Evolutionary conservation across 441 rosid genomes (phyloP).

Genomic region (Arabidopsis lyrata): DNA sequence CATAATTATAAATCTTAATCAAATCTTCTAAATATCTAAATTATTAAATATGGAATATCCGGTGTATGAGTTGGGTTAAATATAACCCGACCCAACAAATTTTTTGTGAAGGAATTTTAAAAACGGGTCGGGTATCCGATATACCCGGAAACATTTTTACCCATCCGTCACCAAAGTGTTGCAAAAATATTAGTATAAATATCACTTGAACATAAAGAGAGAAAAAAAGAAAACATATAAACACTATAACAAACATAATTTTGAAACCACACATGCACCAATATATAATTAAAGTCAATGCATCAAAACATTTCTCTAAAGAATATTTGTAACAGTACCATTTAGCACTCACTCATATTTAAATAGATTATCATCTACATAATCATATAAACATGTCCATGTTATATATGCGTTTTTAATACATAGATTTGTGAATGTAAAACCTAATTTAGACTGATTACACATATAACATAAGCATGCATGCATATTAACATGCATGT

Average conservation of each 20-base stretch:
- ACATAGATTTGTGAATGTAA: neutral
- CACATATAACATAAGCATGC: conserved; percentile 15
- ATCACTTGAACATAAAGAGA: conserved; percentile 28
- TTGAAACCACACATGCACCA: conserved; percentile 34
- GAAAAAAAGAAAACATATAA: neutral
- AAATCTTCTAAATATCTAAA: too few relatives aligned
- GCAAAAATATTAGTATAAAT: too few relatives aligned
- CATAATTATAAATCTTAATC: too few relatives aligned
- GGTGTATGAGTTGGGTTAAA: too few relatives aligned
- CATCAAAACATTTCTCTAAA: conserved; percentile 3
- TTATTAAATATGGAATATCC: too few relatives aligned
- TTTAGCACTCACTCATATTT: conserved; percentile 33
- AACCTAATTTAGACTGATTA: conserved; percentile 13
- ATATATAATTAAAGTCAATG: conserved; percentile 23
- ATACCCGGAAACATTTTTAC: too few relatives aligned
- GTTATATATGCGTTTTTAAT: neutral
- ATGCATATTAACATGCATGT: neutral
- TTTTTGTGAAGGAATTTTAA: too few relatives aligned
- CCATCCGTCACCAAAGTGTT: too few relatives aligned
- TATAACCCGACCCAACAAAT: too few relatives aligned
- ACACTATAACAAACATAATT: conserved; percentile 15
- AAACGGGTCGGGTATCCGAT: too few relatives aligned
- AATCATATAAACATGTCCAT: neutral
- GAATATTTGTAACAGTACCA: conserved; percentile 26
- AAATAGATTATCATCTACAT: conserved; percentile 24